phyloP scores from a whole-genome alignment of 768 basidiomycete genomes.

The Tulasnella calospora region DNA sequence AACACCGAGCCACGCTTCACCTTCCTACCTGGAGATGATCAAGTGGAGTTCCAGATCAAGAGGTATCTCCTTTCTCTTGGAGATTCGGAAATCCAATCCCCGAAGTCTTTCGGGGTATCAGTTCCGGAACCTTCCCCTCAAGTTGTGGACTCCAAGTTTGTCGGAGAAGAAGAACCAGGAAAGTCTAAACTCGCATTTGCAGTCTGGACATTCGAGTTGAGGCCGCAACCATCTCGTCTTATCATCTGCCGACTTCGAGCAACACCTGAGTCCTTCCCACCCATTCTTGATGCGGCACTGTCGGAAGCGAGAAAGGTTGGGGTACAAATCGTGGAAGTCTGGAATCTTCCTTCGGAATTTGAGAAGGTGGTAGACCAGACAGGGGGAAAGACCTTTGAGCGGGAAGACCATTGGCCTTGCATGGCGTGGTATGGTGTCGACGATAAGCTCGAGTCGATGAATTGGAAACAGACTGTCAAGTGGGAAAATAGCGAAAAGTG shows the following conservation, averaged over 20 bases:
- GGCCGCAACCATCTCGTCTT: conserved; percentile 37
- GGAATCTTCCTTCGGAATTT: conserved; percentile 44
- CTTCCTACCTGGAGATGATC: conserved; percentile 45
- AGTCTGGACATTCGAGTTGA: conserved; percentile 46
- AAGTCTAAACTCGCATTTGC: conserved; percentile 36
- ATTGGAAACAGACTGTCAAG: conserved; percentile 33
- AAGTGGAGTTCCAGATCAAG: conserved; percentile 36
- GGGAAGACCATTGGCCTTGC: conserved; percentile 43
- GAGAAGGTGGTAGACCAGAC: conserved; percentile 29
- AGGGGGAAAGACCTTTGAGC: conserved; percentile 36
- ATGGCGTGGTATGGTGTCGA: conserved; percentile 51
- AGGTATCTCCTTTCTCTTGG: conserved; percentile 32
- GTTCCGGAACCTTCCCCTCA: neutral
- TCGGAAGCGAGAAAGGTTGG: conserved; percentile 38
- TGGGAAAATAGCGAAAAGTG: conserved; percentile 53
- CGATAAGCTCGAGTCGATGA: neutral
- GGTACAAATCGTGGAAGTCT: conserved; percentile 45
- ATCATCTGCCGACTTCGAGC: conserved; percentile 45
- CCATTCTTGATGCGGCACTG: conserved; percentile 39
- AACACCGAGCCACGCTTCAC: conserved; percentile 35
- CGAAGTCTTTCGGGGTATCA: conserved; percentile 16
- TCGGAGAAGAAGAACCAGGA: neutral
- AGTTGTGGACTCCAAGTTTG: neutral
- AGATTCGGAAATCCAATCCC: conserved; percentile 32
- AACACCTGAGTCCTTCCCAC: conserved; percentile 36